Evolutionary conservation across 176 grass and related monocot genomes (phyloP), one percentile per base, ranked within the genome.

Genomic region (Hyparrhenia diplandra): DNA sequence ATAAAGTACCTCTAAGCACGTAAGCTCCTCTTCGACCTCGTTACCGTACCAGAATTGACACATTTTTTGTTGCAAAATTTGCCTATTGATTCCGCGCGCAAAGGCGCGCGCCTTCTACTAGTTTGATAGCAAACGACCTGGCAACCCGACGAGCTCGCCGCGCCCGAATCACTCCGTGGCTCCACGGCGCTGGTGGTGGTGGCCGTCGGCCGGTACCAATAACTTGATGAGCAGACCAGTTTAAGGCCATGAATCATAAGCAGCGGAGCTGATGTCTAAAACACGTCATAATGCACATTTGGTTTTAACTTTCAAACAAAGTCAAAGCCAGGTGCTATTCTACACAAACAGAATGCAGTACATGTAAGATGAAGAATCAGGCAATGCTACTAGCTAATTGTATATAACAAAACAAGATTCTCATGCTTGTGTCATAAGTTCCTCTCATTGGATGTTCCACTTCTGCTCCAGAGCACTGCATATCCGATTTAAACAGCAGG

Each of bases 401-500:
- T 29, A 46, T 66, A 64, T 58, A 58, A 58, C 67, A 52, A 29
- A 41, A 68, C 10, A 71, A 71, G 45, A 58, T 21, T 43, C 5
- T 10, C 51, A 63, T 47, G 28, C 45, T 70, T 3, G 4, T 40
- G 62, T 47, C 75, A 87, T 80, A 75, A 25, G 24, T 70, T 31
- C 1, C 64, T 6, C 69, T 95, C 69, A 95, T 68, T 81, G 80
- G 70, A 98, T 98, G 67, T 77, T 94, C 96, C 96, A 95, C 84
- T 98, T 98, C 71, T 93, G 92, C 79, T 98, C 92, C 57, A 98
- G 73, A 18, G 96, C 84, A 82, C 88, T 81, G 58, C 96, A 95
- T 84, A 98, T 95, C 79, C 90, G 87, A 85, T 95, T 95, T 77
- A 98, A 88, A 78, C 92, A 98, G 74, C 95, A 98, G 39, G 95